Evolutionary conservation across 73 alveolate genomes (phyloP).

Genomic region (Symbiodinium natans): DNA sequence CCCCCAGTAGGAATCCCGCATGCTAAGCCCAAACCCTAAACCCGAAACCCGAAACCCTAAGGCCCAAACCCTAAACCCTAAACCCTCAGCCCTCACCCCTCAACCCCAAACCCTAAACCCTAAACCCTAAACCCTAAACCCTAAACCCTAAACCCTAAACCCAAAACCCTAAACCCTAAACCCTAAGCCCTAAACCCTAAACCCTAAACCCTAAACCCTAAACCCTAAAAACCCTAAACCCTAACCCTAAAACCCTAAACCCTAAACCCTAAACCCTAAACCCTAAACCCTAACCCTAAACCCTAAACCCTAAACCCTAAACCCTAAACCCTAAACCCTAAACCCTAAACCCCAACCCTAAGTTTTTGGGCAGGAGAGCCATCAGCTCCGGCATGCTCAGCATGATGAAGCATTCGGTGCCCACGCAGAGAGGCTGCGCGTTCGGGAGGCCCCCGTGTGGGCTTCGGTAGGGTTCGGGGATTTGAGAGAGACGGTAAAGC

Average conservation of each 20-base stretch:
- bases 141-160: not conserved
- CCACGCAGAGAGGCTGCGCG: constrained; percentile 47
- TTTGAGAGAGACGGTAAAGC: too few species aligned
- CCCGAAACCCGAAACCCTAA: too few species aligned
- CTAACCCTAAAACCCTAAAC: not conserved
- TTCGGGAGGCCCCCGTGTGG: not conserved
- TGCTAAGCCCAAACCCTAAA: too few species aligned
- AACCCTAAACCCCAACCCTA: not conserved
- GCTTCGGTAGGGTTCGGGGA: not conserved
- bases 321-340: not conserved
- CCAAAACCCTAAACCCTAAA: not conserved
- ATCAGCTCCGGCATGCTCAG: constrained; percentile 34
- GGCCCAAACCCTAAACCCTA: too few species aligned
- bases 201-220: too few species aligned
- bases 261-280: not conserved
- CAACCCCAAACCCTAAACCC: too few species aligned
- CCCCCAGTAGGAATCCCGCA: too few species aligned
- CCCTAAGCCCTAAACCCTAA: not conserved
- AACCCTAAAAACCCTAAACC: too few species aligned
- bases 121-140: not conserved
- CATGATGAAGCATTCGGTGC: constrained; percentile 63
- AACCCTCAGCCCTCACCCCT: too few species aligned
- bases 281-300: not conserved
- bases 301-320: not conserved
- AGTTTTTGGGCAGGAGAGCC: constrained; percentile 22